Conservation (phyloP, 2,329 filamentous ascomycete species). For the Pseudogymnoascus sp. region DNA sequence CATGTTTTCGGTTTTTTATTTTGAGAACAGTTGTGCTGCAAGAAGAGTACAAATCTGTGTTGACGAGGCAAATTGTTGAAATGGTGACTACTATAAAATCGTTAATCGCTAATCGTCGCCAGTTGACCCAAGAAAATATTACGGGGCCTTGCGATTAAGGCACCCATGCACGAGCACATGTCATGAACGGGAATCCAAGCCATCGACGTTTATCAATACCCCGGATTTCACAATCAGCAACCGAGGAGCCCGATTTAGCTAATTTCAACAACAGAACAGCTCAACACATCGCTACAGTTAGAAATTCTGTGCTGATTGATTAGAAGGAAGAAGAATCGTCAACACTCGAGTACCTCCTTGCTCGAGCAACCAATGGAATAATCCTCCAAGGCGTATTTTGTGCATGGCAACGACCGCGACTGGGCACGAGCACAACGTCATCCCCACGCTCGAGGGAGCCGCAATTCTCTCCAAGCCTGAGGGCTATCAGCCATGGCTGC, state of each 20-base stretch:
- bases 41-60: neutral
- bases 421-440: slow-evolving; percentile 9
- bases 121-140: neutral
- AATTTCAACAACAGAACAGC: neutral
- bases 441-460: slow-evolving; percentile 5
- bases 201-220: slow-evolving; percentile 6
- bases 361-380: slow-evolving; percentile 1
- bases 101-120: neutral
- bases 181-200: slow-evolving; percentile 3
- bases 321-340: neutral
- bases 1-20: slow-evolving; percentile 34
- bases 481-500: slow-evolving; percentile 50
- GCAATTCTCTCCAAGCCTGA: neutral
- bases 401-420: neutral
- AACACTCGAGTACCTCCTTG: neutral
- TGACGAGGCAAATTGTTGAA: neutral
- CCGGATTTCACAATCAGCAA: slow-evolving; percentile 6
- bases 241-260: slow-evolving; percentile 1
- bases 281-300: neutral
- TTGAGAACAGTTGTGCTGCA: neutral
- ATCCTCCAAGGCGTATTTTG: neutral
- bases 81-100: neutral
- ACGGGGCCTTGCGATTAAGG: slow-evolving; percentile 1
- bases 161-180: neutral
- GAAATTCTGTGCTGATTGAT: neutral